Conservation (phyloP, 169 alveolate genomes). For the Plasmodium reichenowi region DNA sequence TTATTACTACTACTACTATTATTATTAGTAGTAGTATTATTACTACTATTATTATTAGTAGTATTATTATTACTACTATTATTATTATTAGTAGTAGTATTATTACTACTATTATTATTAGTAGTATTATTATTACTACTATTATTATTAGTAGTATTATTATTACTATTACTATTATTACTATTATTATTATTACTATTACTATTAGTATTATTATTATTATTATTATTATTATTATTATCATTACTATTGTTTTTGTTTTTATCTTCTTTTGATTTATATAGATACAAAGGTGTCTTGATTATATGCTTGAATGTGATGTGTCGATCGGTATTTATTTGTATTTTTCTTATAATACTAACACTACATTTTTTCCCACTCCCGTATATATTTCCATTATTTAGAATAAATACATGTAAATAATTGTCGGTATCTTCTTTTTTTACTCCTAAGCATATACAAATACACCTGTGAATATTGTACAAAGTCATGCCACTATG, state of each 20-base stretch:
- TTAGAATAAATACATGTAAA: slow-evolving; percentile 59
- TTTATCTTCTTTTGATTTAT: slow-evolving; percentile 44
- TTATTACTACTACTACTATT: neutral
- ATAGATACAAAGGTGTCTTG: slow-evolving; percentile 63
- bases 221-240: slow-evolving; percentile 2
- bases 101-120: neutral
- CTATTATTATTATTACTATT: neutral
- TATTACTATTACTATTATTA: neutral
- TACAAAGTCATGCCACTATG: slow-evolving; percentile 76
- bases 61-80: neutral
- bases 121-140: neutral
- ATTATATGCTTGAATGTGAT: slow-evolving; percentile 67
- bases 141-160: slow-evolving; percentile 1
- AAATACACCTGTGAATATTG: slow-evolving; percentile 61
- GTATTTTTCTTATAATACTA: slow-evolving; percentile 73
- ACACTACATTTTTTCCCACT: slow-evolving; percentile 75
- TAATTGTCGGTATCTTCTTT: slow-evolving; percentile 73
- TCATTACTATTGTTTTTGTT: slow-evolving; percentile 16
- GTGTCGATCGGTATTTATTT: slow-evolving; percentile 69
- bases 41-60: neutral
- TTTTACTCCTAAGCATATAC: slow-evolving; percentile 70
- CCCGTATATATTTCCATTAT: slow-evolving; percentile 72
- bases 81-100: neutral
- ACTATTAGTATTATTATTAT: neutral
- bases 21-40: neutral